A percentile compares a stretch with the other conserved stretches of the same genome.
These are phyloP conservation scores for Chalaropsis thielavioides DNA, from an alignment of 2,329 filamentous ascomycete genomes.

Conservation along the genomic window DNA sequence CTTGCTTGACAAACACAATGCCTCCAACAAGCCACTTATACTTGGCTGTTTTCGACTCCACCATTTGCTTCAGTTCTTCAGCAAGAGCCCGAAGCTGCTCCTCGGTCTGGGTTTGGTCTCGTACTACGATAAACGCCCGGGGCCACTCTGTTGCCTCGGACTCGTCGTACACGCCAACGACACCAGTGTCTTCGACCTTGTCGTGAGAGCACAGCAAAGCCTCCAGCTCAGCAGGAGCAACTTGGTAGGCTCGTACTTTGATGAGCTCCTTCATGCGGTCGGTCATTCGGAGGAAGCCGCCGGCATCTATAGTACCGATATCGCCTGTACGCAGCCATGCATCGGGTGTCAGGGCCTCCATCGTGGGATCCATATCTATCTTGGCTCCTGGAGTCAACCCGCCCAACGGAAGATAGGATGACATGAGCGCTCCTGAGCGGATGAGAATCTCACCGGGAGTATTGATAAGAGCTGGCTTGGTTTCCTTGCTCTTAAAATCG, in stretches of 20 bases:
- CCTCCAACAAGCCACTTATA: slow-evolving; percentile 59
- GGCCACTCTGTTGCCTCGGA: slow-evolving; percentile 48
- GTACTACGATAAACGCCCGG: slow-evolving; percentile 45
- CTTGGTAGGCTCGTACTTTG: slow-evolving; percentile 46
- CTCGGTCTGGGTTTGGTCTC: slow-evolving; percentile 24
- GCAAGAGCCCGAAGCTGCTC: slow-evolving; percentile 30
- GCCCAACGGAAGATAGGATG: slow-evolving; percentile 51
- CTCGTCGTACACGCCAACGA: slow-evolving; percentile 43
- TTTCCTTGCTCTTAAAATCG: slow-evolving; percentile 21
- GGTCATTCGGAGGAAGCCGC: slow-evolving; percentile 48
- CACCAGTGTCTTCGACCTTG: slow-evolving; percentile 47
- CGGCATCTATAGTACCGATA: slow-evolving; percentile 43
- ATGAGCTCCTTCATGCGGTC: slow-evolving; percentile 58
- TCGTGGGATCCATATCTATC: slow-evolving; percentile 28
- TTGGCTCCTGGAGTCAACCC: slow-evolving; percentile 22
- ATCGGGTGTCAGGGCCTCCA: slow-evolving; percentile 32
- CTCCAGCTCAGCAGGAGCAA: slow-evolving; percentile 39
- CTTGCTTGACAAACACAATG: slow-evolving; percentile 50
- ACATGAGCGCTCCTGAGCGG: slow-evolving; percentile 48
- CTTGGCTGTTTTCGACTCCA: slow-evolving; percentile 43
- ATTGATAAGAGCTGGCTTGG: slow-evolving; percentile 24
- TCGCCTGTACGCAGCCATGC: slow-evolving; percentile 62
- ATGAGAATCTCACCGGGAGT: slow-evolving; percentile 51
- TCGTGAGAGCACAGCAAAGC: slow-evolving; percentile 26
- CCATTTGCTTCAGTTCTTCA: slow-evolving; percentile 40